Conservation (phyloP, 1,284 basidiomycete genomes). For the Ustilago nuda region DNA sequence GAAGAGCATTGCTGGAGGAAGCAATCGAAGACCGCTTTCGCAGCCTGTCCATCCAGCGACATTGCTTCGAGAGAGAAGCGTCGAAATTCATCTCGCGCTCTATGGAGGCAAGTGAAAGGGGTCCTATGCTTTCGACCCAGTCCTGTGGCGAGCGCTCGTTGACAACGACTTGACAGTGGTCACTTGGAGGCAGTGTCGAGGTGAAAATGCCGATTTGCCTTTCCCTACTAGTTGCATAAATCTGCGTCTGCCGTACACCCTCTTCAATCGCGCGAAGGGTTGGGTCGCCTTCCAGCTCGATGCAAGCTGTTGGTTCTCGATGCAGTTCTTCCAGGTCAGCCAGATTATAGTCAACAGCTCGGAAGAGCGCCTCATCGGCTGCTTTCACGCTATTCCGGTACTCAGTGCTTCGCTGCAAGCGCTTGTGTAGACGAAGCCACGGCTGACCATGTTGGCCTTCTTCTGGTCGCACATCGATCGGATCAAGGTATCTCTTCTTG, state of each 20-base stretch:
- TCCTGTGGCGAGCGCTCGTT: not conserved
- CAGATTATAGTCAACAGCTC: slow-evolving; percentile 10
- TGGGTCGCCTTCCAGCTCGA: slow-evolving; percentile 10
- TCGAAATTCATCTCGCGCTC: slow-evolving; percentile 33
- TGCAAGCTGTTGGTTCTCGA: not conserved
- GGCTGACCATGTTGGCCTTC: slow-evolving; percentile 20
- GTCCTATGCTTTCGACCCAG: slow-evolving; percentile 15
- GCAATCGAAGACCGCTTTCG: not conserved
- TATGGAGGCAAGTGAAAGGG: slow-evolving; percentile 18
- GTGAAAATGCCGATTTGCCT: not conserved
- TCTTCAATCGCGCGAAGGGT: slow-evolving; percentile 10
- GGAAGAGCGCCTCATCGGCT: slow-evolving; percentile 18
- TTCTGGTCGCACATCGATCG: slow-evolving; percentile 9
- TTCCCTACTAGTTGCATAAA: slow-evolving; percentile 1
- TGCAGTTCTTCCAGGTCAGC: not conserved
- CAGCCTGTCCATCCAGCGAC: slow-evolving; percentile 21
- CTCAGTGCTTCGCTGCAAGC: slow-evolving; percentile 5
- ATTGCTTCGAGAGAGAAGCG: slow-evolving; percentile 11
- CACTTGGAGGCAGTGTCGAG: not conserved
- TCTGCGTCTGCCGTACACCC: slow-evolving; percentile 11
- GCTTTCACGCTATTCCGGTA: not conserved
- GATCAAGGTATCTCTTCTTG: slow-evolving; percentile 13
- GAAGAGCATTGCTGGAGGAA: not conserved
- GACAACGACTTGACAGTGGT: slow-evolving; percentile 5
- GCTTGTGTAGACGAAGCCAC: slow-evolving; percentile 17